Evolutionary conservation across 306 rosid genomes (phyloP), one percentile per base, ranked within the genome.

Genomic region (Arachis hypogaea): DNA sequence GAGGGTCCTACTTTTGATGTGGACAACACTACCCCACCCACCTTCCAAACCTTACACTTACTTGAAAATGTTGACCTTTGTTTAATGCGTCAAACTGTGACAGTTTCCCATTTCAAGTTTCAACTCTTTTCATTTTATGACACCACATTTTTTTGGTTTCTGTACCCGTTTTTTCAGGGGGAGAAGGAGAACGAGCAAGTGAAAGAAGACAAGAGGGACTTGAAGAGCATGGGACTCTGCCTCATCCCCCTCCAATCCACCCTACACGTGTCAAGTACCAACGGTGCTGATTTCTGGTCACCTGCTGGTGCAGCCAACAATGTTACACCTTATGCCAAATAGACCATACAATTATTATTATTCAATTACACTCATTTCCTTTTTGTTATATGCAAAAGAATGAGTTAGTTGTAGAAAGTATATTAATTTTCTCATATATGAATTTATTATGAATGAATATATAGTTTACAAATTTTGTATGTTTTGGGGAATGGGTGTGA

Each of bases 231-330:
- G 66, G 98, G 97, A 3, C 76, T 94, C 4, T 94, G 97, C 62
- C 72, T 94, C 85, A 82, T 89, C 69, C 98, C 98, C 0, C 86
- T 83, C 44, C 96, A 86, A 12, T 85, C 76, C 80, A 91, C 93
- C 76, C 45, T 77, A 58, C 91, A 91, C 80, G 88, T 89, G 83
- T 89, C 84, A 0, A 66, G 83, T 47, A 80, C 59, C 87, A 94
- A 92, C 18, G 96, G 96, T 56, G 97, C 98, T 55, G 98, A 94
- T 86, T 89, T 86, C 73, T 94, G 98, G 98, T 89, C 96, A 43
- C 87, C 97, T 7, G 85, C 91, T 12, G 78, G 85, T 2, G 76
- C 84, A 89, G 85, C 66, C 51, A 80, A 59, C 74, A 63, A 74
- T 63, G 69, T 11, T 56, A 60, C 75, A 41, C 47, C 89, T 12